Conservation (phyloP, 1,284 basidiomycete genomes). For the Earliella scabrosa region DNA sequence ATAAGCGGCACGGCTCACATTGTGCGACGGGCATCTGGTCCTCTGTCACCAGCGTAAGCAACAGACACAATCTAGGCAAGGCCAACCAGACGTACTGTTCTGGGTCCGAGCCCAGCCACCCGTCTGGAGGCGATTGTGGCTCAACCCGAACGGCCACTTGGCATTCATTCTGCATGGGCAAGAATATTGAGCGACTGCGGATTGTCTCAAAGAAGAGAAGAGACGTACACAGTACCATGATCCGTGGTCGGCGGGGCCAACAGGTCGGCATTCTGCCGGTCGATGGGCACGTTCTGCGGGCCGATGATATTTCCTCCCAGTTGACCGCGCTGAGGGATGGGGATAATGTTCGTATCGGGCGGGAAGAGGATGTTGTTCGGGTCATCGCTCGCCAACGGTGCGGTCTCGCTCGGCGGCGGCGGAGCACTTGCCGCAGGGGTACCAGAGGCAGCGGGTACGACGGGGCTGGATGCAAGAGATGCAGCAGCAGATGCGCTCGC, state of each 20-base stretch:
- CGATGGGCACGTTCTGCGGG: slow-evolving; percentile 55
- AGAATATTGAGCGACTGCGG: not conserved
- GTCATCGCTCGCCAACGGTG: slow-evolving; percentile 49
- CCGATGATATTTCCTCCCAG: slow-evolving; percentile 60
- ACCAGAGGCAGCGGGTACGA: not conserved
- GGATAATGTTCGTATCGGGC: slow-evolving; percentile 28
- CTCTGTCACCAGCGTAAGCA: slow-evolving; percentile 37
- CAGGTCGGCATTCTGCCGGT: slow-evolving; percentile 62
- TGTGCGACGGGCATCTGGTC: slow-evolving; percentile 64
- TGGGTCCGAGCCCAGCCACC: slow-evolving; percentile 78
- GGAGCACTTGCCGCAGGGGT: not conserved
- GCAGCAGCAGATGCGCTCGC: not conserved
- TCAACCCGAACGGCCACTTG: slow-evolving; percentile 74
- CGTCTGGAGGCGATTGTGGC: slow-evolving; percentile 68
- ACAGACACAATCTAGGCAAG: not conserved
- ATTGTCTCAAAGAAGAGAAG: not conserved
- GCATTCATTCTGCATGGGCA: slow-evolving; percentile 49
- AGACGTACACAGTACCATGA: slow-evolving; percentile 58
- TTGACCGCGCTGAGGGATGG: slow-evolving; percentile 42
- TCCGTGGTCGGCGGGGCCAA: slow-evolving; percentile 71
- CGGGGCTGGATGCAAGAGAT: not conserved
- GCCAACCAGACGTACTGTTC: slow-evolving; percentile 47
- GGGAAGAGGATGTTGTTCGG: slow-evolving; percentile 51
- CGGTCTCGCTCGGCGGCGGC: slow-evolving; percentile 37
- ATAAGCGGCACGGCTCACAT: slow-evolving; percentile 38